These are phyloP conservation scores for Liriodendron chinense DNA, from an alignment of 164 flowering plant genomes.

Conservation along the genomic window DNA sequence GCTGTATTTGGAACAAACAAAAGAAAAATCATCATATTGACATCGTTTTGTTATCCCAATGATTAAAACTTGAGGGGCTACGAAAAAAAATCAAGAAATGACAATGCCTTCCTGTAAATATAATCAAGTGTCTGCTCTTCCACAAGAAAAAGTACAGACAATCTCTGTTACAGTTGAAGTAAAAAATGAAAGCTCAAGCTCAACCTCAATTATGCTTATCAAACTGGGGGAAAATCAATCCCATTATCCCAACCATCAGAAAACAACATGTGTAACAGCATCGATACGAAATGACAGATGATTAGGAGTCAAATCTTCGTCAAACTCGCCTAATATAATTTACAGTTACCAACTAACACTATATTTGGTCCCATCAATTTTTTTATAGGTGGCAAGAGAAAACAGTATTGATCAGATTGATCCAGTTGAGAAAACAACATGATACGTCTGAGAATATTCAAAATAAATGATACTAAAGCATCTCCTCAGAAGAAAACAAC, in stretches of 20 bases:
- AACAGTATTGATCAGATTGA: neutral
- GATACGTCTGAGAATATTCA: too few species aligned
- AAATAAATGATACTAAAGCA: neutral
- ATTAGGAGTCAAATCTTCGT: neutral
- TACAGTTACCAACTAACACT: neutral
- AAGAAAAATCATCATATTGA: neutral
- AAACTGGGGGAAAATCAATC: neutral
- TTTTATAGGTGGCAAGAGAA: neutral
- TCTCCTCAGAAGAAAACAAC: neutral
- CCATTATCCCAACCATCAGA: too few species aligned
- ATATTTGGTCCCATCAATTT: neutral
- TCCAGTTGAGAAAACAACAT: too few species aligned
- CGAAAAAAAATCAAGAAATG: neutral
- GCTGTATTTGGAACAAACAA: neutral
- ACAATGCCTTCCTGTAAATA: neutral
- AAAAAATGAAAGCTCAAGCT: neutral
- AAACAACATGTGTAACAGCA: neutral
- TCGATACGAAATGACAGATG: neutral
- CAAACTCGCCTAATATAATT: neutral
- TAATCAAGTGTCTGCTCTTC: neutral
- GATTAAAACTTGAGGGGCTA: neutral
- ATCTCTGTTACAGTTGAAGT: too few species aligned
- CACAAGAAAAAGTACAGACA: neutral
- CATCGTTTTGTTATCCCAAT: neutral
- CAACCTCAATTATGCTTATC: neutral